A percentile compares a stretch with the other conserved stretches of the same genome.
Conservation (phyloP, 345 rosid species). For the Gossypium anomalum region DNA sequence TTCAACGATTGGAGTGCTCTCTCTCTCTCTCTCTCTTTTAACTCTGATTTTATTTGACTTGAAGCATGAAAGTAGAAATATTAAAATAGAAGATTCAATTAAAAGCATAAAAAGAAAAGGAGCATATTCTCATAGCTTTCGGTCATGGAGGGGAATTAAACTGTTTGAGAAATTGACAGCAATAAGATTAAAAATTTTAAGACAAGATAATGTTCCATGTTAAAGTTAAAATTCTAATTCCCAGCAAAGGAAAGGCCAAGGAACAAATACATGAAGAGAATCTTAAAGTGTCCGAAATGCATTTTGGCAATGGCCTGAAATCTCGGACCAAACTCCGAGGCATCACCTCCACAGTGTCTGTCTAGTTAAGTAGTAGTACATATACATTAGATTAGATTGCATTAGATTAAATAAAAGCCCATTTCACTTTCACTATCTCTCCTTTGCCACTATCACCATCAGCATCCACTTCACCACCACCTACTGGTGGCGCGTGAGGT, state of each 20-base stretch:
- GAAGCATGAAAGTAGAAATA: background rate
- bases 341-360: background rate
- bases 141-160: background rate
- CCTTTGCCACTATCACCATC: background rate
- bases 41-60: background rate
- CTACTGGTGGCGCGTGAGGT: constrained; percentile 20
- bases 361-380: background rate
- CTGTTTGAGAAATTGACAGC: background rate
- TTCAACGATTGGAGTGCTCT: background rate
- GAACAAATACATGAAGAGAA: background rate
- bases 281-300: constrained; percentile 11
- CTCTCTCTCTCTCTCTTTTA: too few relatives aligned
- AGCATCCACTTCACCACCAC: constrained; percentile 9
- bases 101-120: background rate
- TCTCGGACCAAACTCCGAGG: constrained; percentile 28
- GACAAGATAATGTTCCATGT: background rate
- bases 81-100: background rate
- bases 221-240: constrained; percentile 4
- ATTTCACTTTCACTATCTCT: background rate
- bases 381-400: background rate
- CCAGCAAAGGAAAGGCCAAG: background rate
- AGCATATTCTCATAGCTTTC: background rate
- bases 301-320: constrained; percentile 19
- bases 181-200: background rate
- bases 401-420: constrained; percentile 4